phyloP scores from a whole-genome alignment of 192 early-diverging fungal genomes.

The Entrophospora sp. region DNA sequence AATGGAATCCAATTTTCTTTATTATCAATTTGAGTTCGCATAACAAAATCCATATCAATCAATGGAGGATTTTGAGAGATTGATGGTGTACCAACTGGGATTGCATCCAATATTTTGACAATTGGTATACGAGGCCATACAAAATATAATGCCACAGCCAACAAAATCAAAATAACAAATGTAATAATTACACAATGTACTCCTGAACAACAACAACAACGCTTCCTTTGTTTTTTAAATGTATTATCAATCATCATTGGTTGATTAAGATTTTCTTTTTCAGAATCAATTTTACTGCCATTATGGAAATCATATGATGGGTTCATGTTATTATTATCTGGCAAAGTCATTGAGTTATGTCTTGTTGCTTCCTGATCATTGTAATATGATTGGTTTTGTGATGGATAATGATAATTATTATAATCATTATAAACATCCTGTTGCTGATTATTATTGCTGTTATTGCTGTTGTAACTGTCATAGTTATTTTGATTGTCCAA shows the following conservation, averaged over 20 bases:
- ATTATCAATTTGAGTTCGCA: background rate
- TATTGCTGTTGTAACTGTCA: background rate
- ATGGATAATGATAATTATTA: background rate
- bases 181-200: background rate
- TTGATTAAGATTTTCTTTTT: background rate
- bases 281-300: background rate
- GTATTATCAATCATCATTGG: background rate
- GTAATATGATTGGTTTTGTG: background rate
- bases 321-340: background rate
- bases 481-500: background rate
- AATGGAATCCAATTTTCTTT: slow-evolving; percentile 2
- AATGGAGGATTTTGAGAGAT: background rate
- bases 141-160: background rate
- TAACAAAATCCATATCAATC: slow-evolving; percentile 1
- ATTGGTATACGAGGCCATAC: slow-evolving; percentile 2
- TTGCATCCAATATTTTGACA: background rate
- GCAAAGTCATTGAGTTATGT: background rate
- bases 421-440: background rate
- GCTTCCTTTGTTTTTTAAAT: background rate
- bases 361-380: background rate
- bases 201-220: background rate
- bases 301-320: background rate
- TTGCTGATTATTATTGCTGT: background rate
- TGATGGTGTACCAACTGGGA: background rate
- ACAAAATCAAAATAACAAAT: background rate